phyloP scores from a whole-genome alignment of 2,329 filamentous ascomycete species.

The Passalora sequoiae region DNA sequence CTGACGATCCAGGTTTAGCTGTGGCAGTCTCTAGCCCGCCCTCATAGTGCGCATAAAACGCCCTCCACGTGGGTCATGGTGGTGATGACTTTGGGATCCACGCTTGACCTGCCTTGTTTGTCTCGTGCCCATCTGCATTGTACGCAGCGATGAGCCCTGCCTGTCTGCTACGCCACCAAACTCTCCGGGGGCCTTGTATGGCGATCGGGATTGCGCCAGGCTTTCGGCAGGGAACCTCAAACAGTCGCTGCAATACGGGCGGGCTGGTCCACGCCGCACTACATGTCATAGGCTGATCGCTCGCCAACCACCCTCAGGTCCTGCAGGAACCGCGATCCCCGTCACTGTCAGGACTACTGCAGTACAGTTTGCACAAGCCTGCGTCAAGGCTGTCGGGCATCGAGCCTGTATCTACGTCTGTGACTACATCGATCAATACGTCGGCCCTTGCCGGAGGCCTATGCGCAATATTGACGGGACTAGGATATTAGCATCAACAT shows the following conservation, averaged over 20 bases:
- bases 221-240: conserved; percentile 7
- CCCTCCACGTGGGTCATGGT: conserved; percentile 18
- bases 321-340: conserved; percentile 20
- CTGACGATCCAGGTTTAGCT: conserved; percentile 16
- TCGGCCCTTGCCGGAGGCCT: conserved; percentile 17
- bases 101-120: conserved; percentile 10
- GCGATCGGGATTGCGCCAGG: conserved; percentile 13
- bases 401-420: conserved; percentile 15
- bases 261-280: conserved; percentile 8
- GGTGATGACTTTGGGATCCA: conserved; percentile 10
- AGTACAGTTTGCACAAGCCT: conserved; percentile 16
- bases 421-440: conserved; percentile 20
- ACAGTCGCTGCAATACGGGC: conserved; percentile 7
- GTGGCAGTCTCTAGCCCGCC: conserved; percentile 6
- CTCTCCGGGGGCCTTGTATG: conserved; percentile 6
- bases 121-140: conserved; percentile 5
- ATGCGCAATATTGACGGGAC: conserved; percentile 17
- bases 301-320: conserved; percentile 19
- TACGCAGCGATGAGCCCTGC: conserved; percentile 13
- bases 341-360: conserved; percentile 18
- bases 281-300: conserved; percentile 13
- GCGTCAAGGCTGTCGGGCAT: conserved; percentile 18
- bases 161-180: conserved; percentile 11
- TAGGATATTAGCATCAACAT: conserved; percentile 24
- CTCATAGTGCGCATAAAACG: conserved; percentile 2